A percentile compares a stretch with the other conserved stretches of the same genome.
Evolutionary conservation across 306 rosid genomes (phyloP).

Genomic region (Spatholobus suberectus): DNA sequence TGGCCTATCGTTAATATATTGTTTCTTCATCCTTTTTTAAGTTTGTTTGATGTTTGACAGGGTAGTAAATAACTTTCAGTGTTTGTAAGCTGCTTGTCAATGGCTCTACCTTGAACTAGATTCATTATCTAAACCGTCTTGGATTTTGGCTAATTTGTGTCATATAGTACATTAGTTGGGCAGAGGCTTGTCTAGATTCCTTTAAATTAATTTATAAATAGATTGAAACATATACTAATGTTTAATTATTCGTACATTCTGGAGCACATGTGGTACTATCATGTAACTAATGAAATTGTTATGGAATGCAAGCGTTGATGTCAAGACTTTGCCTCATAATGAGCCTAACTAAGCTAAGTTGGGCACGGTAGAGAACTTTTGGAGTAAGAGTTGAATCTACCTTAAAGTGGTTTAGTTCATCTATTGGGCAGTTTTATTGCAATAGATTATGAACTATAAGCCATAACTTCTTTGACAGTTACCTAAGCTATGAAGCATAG

Average conservation of each 20-base stretch:
- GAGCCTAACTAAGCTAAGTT: background rate
- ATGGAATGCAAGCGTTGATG: background rate
- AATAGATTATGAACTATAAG: background rate
- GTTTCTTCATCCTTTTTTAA: background rate
- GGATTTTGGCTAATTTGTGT: background rate
- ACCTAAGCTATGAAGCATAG: no score
- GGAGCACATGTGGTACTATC: background rate
- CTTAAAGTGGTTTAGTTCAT: background rate
- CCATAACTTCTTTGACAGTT: no score
- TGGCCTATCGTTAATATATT: background rate
- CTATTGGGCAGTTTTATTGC: background rate
- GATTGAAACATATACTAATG: background rate
- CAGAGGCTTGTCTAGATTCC: conserved; percentile 9
- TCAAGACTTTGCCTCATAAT: background rate
- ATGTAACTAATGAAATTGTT: background rate
- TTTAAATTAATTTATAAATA: background rate
- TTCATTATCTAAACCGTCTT: background rate
- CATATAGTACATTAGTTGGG: background rate
- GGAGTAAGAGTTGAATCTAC: background rate
- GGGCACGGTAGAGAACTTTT: background rate
- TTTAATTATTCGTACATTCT: background rate
- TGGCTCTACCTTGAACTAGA: background rate
- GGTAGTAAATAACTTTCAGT: background rate
- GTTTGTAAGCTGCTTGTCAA: background rate
- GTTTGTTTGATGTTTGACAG: background rate